Evolutionary conservation across 2,329 filamentous ascomycete genomes (phyloP).

Genomic region (Aureobasidium sp.): DNA sequence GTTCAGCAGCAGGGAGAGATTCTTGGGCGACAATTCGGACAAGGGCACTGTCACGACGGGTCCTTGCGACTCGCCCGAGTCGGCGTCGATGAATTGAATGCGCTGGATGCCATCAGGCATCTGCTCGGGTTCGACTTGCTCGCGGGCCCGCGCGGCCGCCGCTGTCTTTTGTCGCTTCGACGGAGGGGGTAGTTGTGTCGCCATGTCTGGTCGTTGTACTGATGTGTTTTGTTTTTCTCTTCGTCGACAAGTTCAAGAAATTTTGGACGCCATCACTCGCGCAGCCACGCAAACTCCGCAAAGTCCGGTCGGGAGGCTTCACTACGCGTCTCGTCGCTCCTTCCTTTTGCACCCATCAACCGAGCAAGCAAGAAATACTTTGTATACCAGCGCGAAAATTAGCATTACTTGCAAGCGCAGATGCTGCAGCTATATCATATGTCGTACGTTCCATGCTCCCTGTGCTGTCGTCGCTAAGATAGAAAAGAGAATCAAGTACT

Average conservation of each 20-base stretch:
- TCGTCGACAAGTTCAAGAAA: conserved; percentile 9
- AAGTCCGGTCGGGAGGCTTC: neutral
- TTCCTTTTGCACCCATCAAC: neutral
- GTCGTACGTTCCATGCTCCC: neutral
- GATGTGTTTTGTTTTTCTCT: neutral
- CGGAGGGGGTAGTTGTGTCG: conserved; percentile 74
- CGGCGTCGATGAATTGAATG: conserved; percentile 83
- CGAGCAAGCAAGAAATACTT: neutral
- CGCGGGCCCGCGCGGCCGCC: conserved; percentile 60
- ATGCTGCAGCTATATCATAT: conserved; percentile 4
- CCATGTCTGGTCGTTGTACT: conserved; percentile 48
- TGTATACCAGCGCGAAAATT: neutral
- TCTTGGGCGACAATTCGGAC: conserved; percentile 79
- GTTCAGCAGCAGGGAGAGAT: conserved; percentile 80
- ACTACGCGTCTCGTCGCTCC: neutral
- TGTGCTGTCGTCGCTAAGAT: conserved; percentile 5
- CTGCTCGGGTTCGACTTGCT: conserved; percentile 59
- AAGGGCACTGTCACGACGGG: conserved; percentile 70
- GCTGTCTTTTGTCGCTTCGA: conserved; percentile 82
- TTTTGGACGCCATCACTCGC: conserved; percentile 1
- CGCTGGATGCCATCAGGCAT: conserved; percentile 59
- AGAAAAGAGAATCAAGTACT: conserved; percentile 9
- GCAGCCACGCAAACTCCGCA: neutral
- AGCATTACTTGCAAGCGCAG: conserved; percentile 4
- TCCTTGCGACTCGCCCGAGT: conserved; percentile 59